phyloP scores from a whole-genome alignment of 768 basidiomycete species.

The Zangia roseola region DNA sequence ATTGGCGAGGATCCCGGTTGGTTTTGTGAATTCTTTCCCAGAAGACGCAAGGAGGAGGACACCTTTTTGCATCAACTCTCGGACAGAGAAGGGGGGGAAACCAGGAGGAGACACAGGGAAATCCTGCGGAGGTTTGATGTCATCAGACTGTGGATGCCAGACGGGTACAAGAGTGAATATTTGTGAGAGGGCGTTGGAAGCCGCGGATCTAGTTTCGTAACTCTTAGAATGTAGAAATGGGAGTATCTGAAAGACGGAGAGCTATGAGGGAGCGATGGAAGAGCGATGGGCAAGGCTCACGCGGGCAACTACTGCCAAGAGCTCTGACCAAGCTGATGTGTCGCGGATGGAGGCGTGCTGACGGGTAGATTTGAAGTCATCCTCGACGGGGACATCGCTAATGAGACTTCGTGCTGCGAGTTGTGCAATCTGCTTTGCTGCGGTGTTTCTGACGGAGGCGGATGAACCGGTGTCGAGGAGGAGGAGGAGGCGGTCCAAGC shows the following conservation, averaged over 20 bases:
- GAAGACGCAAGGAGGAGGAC: constrained; percentile 86
- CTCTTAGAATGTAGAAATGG: constrained; percentile 90
- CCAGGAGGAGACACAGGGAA: constrained; percentile 42
- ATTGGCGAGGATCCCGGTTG: constrained; percentile 67
- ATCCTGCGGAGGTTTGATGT: constrained; percentile 25
- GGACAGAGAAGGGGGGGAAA: constrained; percentile 75
- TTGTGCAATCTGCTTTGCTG: constrained; percentile 93
- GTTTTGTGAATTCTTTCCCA: constrained; percentile 86
- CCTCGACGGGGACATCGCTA: constrained; percentile 77
- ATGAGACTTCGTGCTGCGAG: constrained; percentile 85
- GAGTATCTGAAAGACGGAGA: constrained; percentile 57
- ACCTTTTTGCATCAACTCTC: constrained; percentile 71
- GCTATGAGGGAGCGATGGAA: not conserved
- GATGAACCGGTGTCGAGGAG: constrained; percentile 96
- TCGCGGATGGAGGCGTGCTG: constrained; percentile 61
- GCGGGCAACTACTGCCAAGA: constrained; percentile 87
- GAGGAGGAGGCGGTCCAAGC: constrained; percentile 95
- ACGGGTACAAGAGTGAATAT: constrained; percentile 82
- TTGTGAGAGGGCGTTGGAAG: constrained; percentile 83
- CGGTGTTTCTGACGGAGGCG: constrained; percentile 85
- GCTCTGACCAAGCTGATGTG: constrained; percentile 82
- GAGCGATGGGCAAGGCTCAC: constrained; percentile 40
- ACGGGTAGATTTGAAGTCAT: constrained; percentile 63
- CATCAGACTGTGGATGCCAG: constrained; percentile 52
- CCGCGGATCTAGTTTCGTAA: constrained; percentile 89